Percentiles rank a stretch among this genome's conserved stretches.
Evolutionary conservation across 306 rosid genomes (phyloP).

Genomic region (Cucurbita maxima): DNA sequence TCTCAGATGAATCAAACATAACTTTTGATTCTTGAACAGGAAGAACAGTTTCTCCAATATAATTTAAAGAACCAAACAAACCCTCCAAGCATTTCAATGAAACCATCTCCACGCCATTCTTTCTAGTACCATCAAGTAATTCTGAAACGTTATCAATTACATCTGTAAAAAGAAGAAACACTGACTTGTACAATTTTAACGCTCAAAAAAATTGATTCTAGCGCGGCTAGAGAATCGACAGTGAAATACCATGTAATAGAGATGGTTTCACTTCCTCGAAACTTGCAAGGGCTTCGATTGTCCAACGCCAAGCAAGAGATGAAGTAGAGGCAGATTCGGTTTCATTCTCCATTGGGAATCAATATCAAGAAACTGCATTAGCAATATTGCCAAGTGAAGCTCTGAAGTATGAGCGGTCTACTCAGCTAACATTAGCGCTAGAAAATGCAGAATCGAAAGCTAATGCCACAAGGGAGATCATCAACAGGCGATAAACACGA

Average conservation of each 20-base stretch:
- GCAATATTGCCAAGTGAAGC: background rate
- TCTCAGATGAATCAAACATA: constrained; percentile 26
- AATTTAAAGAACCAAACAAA: constrained; percentile 13
- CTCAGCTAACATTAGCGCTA: background rate
- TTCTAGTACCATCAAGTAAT: constrained; percentile 14
- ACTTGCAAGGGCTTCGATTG: constrained; percentile 48
- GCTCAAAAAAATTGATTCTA: background rate
- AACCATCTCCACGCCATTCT: constrained; percentile 39
- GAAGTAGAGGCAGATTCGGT: constrained; percentile 11
- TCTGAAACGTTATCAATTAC: constrained; percentile 31
- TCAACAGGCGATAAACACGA: background rate
- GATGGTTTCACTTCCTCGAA: constrained; percentile 15
- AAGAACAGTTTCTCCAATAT: constrained; percentile 3
- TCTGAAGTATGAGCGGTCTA: background rate
- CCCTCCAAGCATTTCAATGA: constrained; percentile 63
- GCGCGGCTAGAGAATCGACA: background rate
- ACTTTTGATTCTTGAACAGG: constrained; percentile 25
- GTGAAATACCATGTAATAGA: constrained; percentile 30
- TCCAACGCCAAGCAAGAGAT: constrained; percentile 48
- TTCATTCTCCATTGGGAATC: constrained; percentile 13
- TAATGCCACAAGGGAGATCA: background rate
- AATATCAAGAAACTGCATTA: background rate
- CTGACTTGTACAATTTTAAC: background rate
- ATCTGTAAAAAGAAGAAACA: constrained; percentile 17
- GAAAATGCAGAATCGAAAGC: background rate